Conservation (phyloP, 352 stramenopile genomes). For the Globisporangium mamillatum region DNA sequence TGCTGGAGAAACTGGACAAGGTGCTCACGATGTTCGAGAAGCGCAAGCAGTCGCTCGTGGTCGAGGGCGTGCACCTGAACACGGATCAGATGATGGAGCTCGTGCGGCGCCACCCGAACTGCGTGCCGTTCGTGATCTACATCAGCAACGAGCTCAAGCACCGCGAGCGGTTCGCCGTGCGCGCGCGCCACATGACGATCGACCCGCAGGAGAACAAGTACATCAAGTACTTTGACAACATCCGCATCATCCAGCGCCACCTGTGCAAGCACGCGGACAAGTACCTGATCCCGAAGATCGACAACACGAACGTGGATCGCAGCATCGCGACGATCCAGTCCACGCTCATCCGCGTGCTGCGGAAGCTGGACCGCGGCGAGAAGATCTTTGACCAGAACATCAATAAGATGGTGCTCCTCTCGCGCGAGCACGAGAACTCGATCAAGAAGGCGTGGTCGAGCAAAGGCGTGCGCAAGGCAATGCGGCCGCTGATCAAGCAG, state of each 20-base stretch:
- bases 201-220: conserved; percentile 89
- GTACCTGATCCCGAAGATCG: conserved; percentile 85
- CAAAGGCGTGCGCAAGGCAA: conserved; percentile 83
- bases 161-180: conserved; percentile 81
- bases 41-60: conserved; percentile 78
- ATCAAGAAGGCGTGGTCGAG: conserved; percentile 88
- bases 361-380: conserved; percentile 75
- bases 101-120: conserved; percentile 78
- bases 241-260: conserved; percentile 86
- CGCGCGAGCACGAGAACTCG: conserved; percentile 81
- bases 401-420: conserved; percentile 83
- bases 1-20: conserved; percentile 81
- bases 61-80: conserved; percentile 86
- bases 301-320: conserved; percentile 88
- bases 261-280: conserved; percentile 84
- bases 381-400: conserved; percentile 73
- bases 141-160: conserved; percentile 89
- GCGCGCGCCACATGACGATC: conserved; percentile 86
- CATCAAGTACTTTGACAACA: conserved; percentile 91
- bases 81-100: conserved; percentile 79
- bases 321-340: conserved; percentile 85
- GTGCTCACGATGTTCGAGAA: conserved; percentile 86
- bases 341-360: conserved; percentile 78
- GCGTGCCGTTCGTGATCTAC: conserved; percentile 87
- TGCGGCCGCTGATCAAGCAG: conserved; percentile 84